Conservation (phyloP, 2,329 filamentous ascomycete genomes). For the Pestalotiopsis fici region DNA sequence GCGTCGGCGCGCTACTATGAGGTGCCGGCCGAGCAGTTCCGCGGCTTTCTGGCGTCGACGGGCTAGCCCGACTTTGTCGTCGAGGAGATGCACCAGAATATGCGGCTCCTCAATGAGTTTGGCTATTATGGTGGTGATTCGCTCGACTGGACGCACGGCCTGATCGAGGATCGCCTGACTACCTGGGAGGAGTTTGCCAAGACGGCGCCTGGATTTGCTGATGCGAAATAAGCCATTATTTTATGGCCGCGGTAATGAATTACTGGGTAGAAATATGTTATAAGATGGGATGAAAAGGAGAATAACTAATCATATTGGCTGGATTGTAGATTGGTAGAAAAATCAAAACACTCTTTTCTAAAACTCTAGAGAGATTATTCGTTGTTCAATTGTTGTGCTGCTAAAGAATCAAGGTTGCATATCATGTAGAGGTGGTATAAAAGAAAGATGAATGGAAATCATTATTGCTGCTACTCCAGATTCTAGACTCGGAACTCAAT, state of each 20-base stretch:
- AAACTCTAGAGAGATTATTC: too few relatives aligned
- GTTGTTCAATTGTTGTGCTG: too few relatives aligned
- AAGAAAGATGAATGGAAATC: too few relatives aligned
- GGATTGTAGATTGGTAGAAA: neutral
- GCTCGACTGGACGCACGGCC: slow-evolving; percentile 37
- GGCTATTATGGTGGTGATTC: slow-evolving; percentile 52
- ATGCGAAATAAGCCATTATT: slow-evolving; percentile 30
- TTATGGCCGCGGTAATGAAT: neutral
- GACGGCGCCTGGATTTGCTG: slow-evolving; percentile 32
- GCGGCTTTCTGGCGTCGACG: slow-evolving; percentile 29
- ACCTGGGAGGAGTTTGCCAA: slow-evolving; percentile 41
- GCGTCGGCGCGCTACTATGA: slow-evolving; percentile 34
- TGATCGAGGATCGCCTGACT: slow-evolving; percentile 39
- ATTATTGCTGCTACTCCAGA: too few relatives aligned
- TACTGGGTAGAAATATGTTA: neutral
- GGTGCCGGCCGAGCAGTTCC: slow-evolving; percentile 42
- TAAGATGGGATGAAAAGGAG: neutral
- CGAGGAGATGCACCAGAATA: slow-evolving; percentile 55
- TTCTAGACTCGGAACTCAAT: neutral
- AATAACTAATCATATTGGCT: neutral
- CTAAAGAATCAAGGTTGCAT: too few relatives aligned
- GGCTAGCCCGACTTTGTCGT: slow-evolving; percentile 40
- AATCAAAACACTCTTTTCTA: neutral
- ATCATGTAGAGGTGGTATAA: too few relatives aligned
- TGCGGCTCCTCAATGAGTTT: slow-evolving; percentile 49